Evolutionary conservation across 208 protist species (phyloP), one percentile per base, ranked within the genome.

Genomic region (Trypanosoma caninum): DNA sequence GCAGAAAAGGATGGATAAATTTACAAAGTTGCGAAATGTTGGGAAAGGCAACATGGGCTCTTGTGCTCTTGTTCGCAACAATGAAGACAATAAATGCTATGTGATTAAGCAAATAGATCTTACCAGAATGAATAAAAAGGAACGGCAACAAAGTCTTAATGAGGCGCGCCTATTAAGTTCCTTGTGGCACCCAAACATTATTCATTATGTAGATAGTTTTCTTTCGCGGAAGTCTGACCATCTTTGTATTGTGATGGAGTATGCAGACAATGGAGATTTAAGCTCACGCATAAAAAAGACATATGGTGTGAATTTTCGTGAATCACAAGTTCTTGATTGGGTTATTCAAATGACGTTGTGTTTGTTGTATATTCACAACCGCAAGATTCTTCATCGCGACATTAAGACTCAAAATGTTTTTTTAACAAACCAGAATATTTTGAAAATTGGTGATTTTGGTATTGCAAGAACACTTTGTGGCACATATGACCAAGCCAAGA

Each of bases 401-500:
- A 77, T 97, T 38, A 96, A 97, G 69, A 87, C 92, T 33, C 94
- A 98, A 65, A 97, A 97, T 63, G 82, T 97, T 9, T 97, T 97
- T 66, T 65, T 97, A 30, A 97, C 92, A 9, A 80, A 65, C 51
- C 77, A 94, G 48, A 82, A 85, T 37, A 59, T 96, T 18, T 72
- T 97, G 37, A 98, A 98, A 60, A 51, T 98, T 6, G 94, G 94
- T 20, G 94, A 98, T 74, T 98, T 97, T 82, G 94, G 94, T n/a
- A 97, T 98, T 54, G 77, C 92, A 1, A 74, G 88, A 10, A 91
- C 90, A 16, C 78, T 98, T 54, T 84, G 73, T 48, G 87, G 75
- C 58, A 91, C 84, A 16, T 96, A 93, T 65, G 94, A 98, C 65
- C 87, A 95, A 50, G 94, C 94, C 0, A 86, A 92, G 55, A 98